These are phyloP conservation scores for Rhynchospora tenuis DNA, from an alignment of 176 grass and related monocot genomes.

Conservation along the genomic window DNA sequence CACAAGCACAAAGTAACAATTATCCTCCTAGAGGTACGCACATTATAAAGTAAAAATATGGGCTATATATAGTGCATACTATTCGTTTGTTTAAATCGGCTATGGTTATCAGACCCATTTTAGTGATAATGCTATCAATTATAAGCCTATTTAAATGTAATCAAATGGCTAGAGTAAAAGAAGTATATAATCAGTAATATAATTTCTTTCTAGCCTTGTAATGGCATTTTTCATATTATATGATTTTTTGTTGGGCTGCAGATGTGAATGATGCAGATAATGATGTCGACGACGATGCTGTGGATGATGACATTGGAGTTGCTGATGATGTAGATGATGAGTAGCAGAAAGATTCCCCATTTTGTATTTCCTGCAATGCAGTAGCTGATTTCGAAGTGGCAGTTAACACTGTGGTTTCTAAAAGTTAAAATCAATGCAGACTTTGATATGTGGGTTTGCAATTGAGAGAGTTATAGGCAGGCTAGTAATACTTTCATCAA, in stretches of 20 bases:
- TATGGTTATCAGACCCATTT: background rate
- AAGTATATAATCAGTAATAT: background rate
- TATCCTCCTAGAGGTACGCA: slow-evolving; percentile 46
- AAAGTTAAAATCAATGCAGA: background rate
- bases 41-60: background rate
- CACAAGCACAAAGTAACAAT: background rate
- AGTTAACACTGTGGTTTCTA: background rate
- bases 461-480: background rate
- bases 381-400: background rate
- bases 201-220: background rate
- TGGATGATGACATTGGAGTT: slow-evolving; percentile 39
- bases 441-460: background rate
- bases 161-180: background rate
- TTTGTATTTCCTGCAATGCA: background rate
- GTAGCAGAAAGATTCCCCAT: background rate
- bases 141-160: background rate
- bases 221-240: background rate
- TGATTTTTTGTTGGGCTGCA: slow-evolving; percentile 13
- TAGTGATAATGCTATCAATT: background rate
- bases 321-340: slow-evolving; percentile 45
- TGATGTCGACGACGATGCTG: slow-evolving; percentile 1
- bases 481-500: background rate
- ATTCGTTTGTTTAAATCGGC: background rate
- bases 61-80: background rate
- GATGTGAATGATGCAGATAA: slow-evolving; percentile 3